A percentile compares a stretch with the other conserved stretches of the same genome.
These are phyloP conservation scores for Closterium sp. DNA, from an alignment of 139 green algal species.

Conservation along the genomic window DNA sequence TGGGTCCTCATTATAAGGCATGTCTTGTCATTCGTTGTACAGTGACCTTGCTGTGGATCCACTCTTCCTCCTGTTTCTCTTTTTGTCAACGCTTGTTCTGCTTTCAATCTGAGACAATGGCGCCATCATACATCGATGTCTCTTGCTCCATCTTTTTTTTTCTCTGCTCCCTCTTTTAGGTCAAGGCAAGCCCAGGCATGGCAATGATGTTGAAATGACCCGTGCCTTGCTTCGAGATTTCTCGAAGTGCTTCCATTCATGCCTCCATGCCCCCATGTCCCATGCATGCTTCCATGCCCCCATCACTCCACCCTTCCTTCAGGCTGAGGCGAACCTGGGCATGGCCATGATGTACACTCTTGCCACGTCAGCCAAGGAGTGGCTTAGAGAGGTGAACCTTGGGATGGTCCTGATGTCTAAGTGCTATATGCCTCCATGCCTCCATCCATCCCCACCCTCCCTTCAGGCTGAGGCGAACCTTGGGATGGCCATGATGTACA, in stretches of 20 bases:
- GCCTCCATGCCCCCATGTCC: background rate
- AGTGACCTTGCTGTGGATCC: too few species aligned
- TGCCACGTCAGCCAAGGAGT: constrained; percentile 46
- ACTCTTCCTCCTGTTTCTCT: background rate
- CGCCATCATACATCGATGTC: background rate
- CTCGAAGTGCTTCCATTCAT: background rate
- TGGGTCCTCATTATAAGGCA: too few species aligned
- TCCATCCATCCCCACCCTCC: background rate
- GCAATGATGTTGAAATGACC: background rate
- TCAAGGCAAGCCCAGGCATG: too few species aligned
- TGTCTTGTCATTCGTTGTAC: too few species aligned
- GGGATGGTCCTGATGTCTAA: too few species aligned
- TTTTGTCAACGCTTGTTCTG: background rate
- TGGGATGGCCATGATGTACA: constrained; percentile 52
- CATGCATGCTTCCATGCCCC: background rate
- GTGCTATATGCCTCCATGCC: background rate
- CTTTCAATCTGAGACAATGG: too few species aligned
- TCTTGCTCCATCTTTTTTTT: background rate
- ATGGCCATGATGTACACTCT: constrained; percentile 54
- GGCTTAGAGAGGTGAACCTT: constrained; percentile 23
- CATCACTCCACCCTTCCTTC: background rate
- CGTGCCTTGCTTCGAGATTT: too few species aligned
- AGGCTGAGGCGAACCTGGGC: constrained; percentile 40
- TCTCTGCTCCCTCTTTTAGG: background rate
- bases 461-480: constrained; percentile 36